Evolutionary conservation across 441 rosid species (phyloP).

Genomic region (Omphalea diandra): DNA sequence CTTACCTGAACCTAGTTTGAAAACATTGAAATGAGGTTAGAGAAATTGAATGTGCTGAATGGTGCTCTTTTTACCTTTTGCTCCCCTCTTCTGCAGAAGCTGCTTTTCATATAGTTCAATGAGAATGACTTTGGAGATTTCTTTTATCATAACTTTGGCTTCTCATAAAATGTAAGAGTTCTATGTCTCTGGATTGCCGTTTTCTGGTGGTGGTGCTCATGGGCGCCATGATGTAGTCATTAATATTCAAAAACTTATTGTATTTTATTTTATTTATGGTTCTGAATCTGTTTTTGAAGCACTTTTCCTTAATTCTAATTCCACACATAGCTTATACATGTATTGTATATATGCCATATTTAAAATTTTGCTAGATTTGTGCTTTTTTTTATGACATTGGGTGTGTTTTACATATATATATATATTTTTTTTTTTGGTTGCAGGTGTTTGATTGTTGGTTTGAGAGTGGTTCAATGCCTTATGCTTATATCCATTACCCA

Average conservation of each 20-base stretch:
- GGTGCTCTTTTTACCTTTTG: no score
- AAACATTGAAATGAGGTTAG: no score
- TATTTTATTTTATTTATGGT: not conserved
- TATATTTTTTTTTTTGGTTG: constrained; percentile 27
- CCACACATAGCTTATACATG: not conserved
- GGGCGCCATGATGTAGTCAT: not conserved
- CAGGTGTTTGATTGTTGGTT: constrained; percentile 99
- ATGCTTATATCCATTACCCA: constrained; percentile 95
- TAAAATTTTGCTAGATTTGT: not conserved
- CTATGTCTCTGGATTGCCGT: not conserved
- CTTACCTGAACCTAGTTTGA: not conserved
- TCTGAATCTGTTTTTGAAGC: constrained; percentile 4
- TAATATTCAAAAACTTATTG: not conserved
- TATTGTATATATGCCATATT: not conserved
- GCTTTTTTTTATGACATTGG: not conserved
- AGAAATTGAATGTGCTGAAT: no score
- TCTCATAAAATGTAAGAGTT: not conserved
- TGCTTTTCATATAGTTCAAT: not conserved
- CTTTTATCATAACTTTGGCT: not conserved
- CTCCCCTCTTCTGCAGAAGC: no score
- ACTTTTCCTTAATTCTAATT: not conserved
- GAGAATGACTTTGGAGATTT: not conserved
- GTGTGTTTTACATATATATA: no score
- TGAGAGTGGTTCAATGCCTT: constrained; percentile 99
- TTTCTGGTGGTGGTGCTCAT: not conserved